Conservation (phyloP, 495 filamentous ascomycete species). For the Podospora sp. region DNA sequence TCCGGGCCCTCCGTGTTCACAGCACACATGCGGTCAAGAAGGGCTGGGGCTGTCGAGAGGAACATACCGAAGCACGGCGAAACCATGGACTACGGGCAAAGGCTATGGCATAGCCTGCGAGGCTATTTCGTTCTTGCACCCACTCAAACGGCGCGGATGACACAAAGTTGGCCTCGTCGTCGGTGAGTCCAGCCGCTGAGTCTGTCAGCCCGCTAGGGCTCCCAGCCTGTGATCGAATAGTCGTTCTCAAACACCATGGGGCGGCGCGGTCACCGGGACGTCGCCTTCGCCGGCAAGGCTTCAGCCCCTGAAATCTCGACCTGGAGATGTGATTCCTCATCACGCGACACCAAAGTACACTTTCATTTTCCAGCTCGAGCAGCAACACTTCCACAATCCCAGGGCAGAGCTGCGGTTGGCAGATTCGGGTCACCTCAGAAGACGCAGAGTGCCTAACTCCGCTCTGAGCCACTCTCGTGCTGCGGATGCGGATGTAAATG, state of each 20-base stretch:
- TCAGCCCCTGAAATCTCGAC: not conserved
- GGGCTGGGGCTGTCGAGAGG: not conserved
- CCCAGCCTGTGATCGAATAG: not conserved
- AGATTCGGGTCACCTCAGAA: not conserved
- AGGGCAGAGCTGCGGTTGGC: not conserved
- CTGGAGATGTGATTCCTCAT: not conserved
- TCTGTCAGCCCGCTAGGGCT: not conserved
- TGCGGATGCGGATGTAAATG: constrained; percentile 5
- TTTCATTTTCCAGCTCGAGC: not conserved
- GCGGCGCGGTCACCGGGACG: not conserved
- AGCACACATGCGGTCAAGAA: not conserved
- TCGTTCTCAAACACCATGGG: not conserved
- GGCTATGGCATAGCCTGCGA: not conserved
- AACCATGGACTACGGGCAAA: not conserved
- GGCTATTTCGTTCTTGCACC: not conserved
- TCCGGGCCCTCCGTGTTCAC: not conserved
- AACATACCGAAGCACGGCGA: not conserved
- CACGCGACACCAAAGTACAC: not conserved
- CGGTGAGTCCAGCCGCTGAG: not conserved
- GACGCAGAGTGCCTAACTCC: not conserved
- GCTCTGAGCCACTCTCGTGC: not conserved
- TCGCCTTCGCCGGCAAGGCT: not conserved
- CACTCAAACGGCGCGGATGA: not conserved
- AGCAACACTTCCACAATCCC: not conserved
- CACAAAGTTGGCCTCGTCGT: not conserved